phyloP scores from a whole-genome alignment of 441 rosid genomes.

The Biscutella auriculata region DNA sequence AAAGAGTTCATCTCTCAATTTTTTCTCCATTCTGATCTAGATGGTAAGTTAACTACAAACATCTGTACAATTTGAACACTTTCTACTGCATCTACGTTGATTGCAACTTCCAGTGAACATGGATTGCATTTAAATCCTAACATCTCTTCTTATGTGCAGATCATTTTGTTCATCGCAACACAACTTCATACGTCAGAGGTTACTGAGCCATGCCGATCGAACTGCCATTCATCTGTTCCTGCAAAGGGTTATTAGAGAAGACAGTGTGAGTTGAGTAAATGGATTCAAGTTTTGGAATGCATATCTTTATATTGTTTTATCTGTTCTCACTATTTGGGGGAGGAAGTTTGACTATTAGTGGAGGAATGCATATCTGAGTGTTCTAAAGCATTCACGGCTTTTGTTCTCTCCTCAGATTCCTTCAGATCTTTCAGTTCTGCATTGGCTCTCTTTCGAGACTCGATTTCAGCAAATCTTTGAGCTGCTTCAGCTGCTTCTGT shows the following conservation, averaged over 20 bases:
- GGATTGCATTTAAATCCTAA: not conserved
- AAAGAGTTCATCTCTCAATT: not conserved
- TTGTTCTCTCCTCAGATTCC: conserved; percentile 64
- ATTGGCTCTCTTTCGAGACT: conserved; percentile 50
- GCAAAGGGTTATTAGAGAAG: conserved; percentile 4
- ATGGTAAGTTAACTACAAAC: conserved; percentile 10
- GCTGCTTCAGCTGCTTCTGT: conserved; percentile 87
- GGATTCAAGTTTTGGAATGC: conserved; percentile 2
- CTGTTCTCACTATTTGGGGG: conserved; percentile 17
- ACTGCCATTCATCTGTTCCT: conserved; percentile 10
- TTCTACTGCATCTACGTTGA: too few species aligned
- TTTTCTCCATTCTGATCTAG: not conserved
- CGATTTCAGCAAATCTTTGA: conserved; percentile 64
- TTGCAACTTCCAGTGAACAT: too few species aligned
- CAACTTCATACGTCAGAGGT: not conserved
- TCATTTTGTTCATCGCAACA: not conserved
- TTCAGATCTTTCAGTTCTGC: conserved; percentile 74
- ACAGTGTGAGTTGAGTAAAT: not conserved
- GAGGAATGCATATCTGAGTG: too few species aligned
- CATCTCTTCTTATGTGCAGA: conserved; percentile 9
- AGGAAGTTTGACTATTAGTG: conserved; percentile 18
- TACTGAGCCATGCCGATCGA: not conserved
- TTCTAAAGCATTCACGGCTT: conserved; percentile 49
- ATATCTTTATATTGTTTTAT: conserved; percentile 3
- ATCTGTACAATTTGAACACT: conserved; percentile 12